Conservation (phyloP, 331 rosid genomes). For the Acacia concinna region DNA sequence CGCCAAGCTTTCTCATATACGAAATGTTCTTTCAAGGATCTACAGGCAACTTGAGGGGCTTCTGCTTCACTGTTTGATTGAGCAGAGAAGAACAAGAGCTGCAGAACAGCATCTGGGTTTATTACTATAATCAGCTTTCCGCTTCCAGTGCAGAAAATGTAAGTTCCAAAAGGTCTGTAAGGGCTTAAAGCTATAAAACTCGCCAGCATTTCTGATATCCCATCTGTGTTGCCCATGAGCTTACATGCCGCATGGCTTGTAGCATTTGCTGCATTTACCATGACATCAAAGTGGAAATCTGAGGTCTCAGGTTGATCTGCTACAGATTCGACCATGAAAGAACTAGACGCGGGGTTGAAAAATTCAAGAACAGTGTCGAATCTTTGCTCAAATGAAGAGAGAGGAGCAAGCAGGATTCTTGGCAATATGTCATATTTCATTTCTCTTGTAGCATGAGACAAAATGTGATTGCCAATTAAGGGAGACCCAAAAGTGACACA, state of each 20-base stretch:
- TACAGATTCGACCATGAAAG: background rate
- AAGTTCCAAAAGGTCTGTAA: constrained; percentile 76
- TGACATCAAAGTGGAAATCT: constrained; percentile 35
- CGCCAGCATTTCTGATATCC: constrained; percentile 40
- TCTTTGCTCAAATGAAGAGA: constrained; percentile 21
- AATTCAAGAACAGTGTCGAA: constrained; percentile 26
- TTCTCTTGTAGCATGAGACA: constrained; percentile 57
- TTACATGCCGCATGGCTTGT: constrained; percentile 53
- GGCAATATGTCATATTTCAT: constrained; percentile 54
- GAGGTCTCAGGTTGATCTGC: background rate
- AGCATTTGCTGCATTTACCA: constrained; percentile 47
- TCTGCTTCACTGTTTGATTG: constrained; percentile 42
- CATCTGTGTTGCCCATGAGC: constrained; percentile 48
- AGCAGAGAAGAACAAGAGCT: constrained; percentile 57
- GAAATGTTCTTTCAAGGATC: constrained; percentile 47
- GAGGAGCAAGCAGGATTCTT: constrained; percentile 48
- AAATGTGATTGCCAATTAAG: constrained; percentile 46
- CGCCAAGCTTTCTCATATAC: constrained; percentile 28
- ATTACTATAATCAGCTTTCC: constrained; percentile 35
- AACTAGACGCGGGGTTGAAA: constrained; percentile 18
- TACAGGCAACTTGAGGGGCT: background rate
- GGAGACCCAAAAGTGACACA: constrained; percentile 68
- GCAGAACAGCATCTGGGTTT: constrained; percentile 60
- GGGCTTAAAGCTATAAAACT: constrained; percentile 56
- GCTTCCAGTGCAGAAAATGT: constrained; percentile 49